Evolutionary conservation across 129 eudicot genomes (phyloP), one percentile per base, ranked within the genome.

Genomic region (Flaveria sonorensis): DNA sequence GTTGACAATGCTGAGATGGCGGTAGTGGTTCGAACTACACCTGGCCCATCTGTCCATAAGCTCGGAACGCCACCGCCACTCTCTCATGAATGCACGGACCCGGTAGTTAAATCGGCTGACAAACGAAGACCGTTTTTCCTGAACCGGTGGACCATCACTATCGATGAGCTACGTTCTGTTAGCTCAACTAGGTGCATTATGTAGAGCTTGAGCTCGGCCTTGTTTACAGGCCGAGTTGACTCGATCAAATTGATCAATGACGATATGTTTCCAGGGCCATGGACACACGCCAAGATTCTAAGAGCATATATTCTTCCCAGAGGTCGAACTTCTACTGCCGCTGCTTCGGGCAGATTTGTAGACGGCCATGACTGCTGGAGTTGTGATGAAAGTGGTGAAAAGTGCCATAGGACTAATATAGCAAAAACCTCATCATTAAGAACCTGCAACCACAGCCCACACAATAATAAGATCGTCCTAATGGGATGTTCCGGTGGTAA

Each of bases 361-460:
- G 77, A 90, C 73, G 11, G 90, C 90, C 92, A 90, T 90, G 52
- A 90, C 98, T 0, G 87, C 68, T 4, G 98, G 98, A 51, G 96
- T 90, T 53, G 98, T 90, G 52, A 92, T 80, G 84, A 92, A 92
- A 48, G 98, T 92, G 71, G 96, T 92, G 79, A 92, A 85, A 7
- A 90, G 89, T 28, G 98, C 98, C 98, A 92, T 92, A 15, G 87
- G 52, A 92, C 98, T 62, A 92, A 63, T 71, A 92, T 92, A 16
- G 98, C 94, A 72, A 92, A n/a, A 39, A 80, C 91, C 79, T 90
- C 96, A 57, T 92, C 94, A 20, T 92, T 87, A 19, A 92, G 89
- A 53, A 92, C 98, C 98, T 92, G 71, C 21, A n/a, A 16, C 66
- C 71, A 73, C 6, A 46, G 46, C 30, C 11, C 15, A 30, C 45